Base-by-base conservation (phyloP, 306 rosid genomes). In the Astragalus glycyphyllos region DNA sequence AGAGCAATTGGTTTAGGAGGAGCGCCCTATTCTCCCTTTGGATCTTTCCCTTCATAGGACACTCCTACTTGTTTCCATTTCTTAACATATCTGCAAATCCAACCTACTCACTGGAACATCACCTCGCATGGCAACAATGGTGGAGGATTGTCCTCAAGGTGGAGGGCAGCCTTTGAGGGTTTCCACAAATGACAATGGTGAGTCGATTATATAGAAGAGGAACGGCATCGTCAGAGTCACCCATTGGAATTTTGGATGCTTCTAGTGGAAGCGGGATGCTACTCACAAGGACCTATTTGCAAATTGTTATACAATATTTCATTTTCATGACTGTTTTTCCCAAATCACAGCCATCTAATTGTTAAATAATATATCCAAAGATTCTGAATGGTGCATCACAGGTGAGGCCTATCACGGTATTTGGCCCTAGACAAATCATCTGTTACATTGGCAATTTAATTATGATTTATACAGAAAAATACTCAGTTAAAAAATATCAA, bases 321-420 rank as follows among this genome's bases (percentile, higher is more conserved):
- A 4, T 26, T 58, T 58, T 58, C 14, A 58, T 58, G 46, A 58
- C 29, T 58, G 15, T 29, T 58, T 60, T 34, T 49, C 32, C 67
- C 9, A 60, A 4, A 60, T 40, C 49, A 37, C 66, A 59, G 47
- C 13, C 3, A n/a, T 5, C 31, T 60, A 38, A 38, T 60, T 60
- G 31, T 38, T 16, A 17, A 60, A 60, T 58, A 58, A 13, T 37
- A 37, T 38, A 60, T 16, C 15, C 11, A 32, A 60, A 60, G 10
- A 32, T 60, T n/a, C n/a, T n/a, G n/a, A n/a, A n/a, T n/a, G n/a
- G n/a, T n/a, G n/a, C n/a, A n/a, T n/a, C n/a, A 17, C 67, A 60
- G 67, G 13, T 4, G 32, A 16, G 34, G 10, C 49, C 31, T 60
- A 60, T 38, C 49, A 60, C 6, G 34, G 14, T 38, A 60, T 48